phyloP scores from a whole-genome alignment of 371 early-diverging fungal species.

The Cokeromyces recurvatus region DNA sequence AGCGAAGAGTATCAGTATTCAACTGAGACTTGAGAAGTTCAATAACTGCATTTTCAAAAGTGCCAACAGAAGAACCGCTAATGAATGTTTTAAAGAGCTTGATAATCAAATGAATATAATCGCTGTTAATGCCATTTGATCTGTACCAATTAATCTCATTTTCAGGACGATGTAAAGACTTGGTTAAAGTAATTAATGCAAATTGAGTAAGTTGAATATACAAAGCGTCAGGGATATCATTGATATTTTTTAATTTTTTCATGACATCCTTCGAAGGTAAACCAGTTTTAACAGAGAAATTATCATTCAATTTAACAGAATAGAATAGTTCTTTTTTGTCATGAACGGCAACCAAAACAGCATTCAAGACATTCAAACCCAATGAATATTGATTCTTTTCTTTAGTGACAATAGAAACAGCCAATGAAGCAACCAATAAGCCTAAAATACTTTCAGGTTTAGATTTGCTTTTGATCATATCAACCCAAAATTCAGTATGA shows the following conservation, averaged over 20 bases:
- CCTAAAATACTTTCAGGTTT: constrained; percentile 20
- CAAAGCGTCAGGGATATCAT: constrained; percentile 10
- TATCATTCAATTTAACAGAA: constrained; percentile 2
- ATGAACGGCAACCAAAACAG: background rate
- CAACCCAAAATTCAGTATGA: constrained; percentile 24
- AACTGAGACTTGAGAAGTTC: constrained; percentile 54
- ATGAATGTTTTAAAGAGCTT: constrained; percentile 46
- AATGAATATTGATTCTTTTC: constrained; percentile 10
- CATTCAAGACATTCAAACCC: constrained; percentile 2
- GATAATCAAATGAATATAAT: constrained; percentile 12
- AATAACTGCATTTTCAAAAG: constrained; percentile 51
- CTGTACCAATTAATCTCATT: constrained; percentile 14
- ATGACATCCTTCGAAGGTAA: constrained; percentile 15
- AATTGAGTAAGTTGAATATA: constrained; percentile 21
- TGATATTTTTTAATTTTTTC: constrained; percentile 17
- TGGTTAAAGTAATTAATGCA: constrained; percentile 6
- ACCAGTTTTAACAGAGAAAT: constrained; percentile 2
- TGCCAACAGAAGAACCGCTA: constrained; percentile 32
- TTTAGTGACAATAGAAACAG: constrained; percentile 9
- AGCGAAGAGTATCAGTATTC: constrained; percentile 53
- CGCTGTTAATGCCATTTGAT: background rate
- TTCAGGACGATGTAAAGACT: constrained; percentile 3
- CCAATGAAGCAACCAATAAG: constrained; percentile 27
- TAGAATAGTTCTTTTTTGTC: constrained; percentile 8
- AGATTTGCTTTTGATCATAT: constrained; percentile 15